Base-by-base conservation (phyloP, 495 filamentous ascomycete genomes). In the Aspergillus cavernicola region DNA sequence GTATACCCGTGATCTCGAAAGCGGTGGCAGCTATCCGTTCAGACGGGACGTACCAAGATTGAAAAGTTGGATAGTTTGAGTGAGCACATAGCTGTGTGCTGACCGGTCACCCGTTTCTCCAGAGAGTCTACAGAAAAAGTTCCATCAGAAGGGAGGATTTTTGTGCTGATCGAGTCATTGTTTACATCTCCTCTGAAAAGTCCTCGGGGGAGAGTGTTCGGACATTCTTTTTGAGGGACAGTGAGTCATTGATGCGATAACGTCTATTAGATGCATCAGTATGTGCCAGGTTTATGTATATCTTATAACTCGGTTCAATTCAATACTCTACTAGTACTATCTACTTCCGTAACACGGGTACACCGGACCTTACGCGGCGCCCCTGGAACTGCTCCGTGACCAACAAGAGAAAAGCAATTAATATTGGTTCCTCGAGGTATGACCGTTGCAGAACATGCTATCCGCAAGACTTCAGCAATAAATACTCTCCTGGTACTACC, bases 21-120 rank as follows among this genome's bases (percentile, higher is more conserved):
- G 52, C 19, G 47, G 35, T 20, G 47, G 46, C 16, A 52, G 44
- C 37, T 55, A 55, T 22, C 38, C 41, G 28, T 58, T 60, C 47
- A 43, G 44, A 23, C 47, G 43, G 29, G 56, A 59, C 18, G 51
- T 50, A 4, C 46, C 57, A 2, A 63, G 51, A 26, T 41, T 54
- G 26, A 66, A 61, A 45, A 58, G 58, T 38, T 63, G 55, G 58
- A 48, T 33, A 31, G 24, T 28, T 6, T 56, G 53, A 60, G 23
- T 8, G 16, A 42, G 6, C 16, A 50, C 29, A n/a, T 42, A 45
- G 20, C 28, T 9, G 16, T 38, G n/a, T 32, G 10, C 29, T 19
- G 4, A 29, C 15, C 11, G 28, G 18, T 33, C 4, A 12, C 18
- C n/a, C n/a, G n/a, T n/a, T n/a, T n/a, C n/a, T n/a, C n/a, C n/a